Percentiles rank a stretch among this genome's conserved stretches.
Evolutionary conservation across 78 protist species (phyloP).

Genomic region (Tieghemostelium lacteum): DNA sequence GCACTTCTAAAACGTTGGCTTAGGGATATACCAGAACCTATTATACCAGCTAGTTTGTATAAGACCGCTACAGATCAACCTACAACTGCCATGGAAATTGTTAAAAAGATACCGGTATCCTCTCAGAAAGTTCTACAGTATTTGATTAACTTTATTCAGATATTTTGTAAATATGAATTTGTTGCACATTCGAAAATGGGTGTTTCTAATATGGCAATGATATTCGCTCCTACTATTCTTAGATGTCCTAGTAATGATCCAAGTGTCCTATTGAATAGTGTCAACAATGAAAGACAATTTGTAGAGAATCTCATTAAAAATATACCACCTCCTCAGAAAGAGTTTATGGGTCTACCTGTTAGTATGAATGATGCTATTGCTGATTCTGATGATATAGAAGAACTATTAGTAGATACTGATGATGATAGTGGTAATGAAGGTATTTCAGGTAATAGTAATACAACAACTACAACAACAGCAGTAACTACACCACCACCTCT

Average conservation of each 20-base stretch:
- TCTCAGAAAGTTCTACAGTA: conserved; percentile 34
- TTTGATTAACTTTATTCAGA: conserved; percentile 33
- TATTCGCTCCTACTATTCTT: conserved; percentile 65
- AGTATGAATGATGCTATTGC: conserved; percentile 27
- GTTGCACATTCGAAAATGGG: conserved; percentile 70
- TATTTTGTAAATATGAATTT: conserved; percentile 31
- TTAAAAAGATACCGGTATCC: conserved; percentile 34
- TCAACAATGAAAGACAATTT: conserved; percentile 40
- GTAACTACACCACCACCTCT: conserved; percentile 4
- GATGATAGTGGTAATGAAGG: neutral
- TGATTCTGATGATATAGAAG: conserved; percentile 63
- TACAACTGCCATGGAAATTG: neutral
- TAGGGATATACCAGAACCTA: conserved; percentile 56
- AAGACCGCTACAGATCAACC: conserved; percentile 20
- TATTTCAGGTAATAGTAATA: neutral
- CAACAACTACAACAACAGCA: conserved; percentile 12
- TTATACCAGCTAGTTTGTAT: conserved; percentile 52
- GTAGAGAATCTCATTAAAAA: conserved; percentile 46
- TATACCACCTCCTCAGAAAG: conserved; percentile 5
- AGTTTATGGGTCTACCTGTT: conserved; percentile 43
- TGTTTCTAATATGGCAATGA: conserved; percentile 46
- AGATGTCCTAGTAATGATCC: conserved; percentile 64
- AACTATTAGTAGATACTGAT: neutral
- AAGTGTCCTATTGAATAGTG: conserved; percentile 39
- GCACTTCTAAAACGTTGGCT: conserved; percentile 64